A percentile compares a stretch with the other conserved stretches of the same genome.
phyloP scores from a whole-genome alignment of 192 early-diverging fungal species.

The Entomortierella chlamydospora region DNA sequence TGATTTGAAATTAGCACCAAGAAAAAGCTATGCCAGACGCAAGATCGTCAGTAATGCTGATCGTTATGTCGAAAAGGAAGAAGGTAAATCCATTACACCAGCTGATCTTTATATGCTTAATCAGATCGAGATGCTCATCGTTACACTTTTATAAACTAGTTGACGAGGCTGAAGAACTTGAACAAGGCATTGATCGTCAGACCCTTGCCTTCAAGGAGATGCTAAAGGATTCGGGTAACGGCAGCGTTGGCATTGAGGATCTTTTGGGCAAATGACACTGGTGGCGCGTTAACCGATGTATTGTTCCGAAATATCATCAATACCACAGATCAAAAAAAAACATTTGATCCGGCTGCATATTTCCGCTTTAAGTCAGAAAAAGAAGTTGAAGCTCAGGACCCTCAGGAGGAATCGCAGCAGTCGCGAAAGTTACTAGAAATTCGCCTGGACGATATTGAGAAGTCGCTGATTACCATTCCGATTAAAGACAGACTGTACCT shows the following conservation, averaged over 20 bases:
- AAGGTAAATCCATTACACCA: slow-evolving; percentile 15
- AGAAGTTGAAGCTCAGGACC: slow-evolving; percentile 37
- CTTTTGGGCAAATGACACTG: no score
- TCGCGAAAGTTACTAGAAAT: slow-evolving; percentile 41
- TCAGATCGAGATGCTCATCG: background rate
- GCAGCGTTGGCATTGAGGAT: no score
- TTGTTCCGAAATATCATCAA: background rate
- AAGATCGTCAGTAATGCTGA: slow-evolving; percentile 49
- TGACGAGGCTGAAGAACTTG: slow-evolving; percentile 43
- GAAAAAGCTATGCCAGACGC: slow-evolving; percentile 43
- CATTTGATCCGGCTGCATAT: slow-evolving; percentile 52
- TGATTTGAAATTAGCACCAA: slow-evolving; percentile 23
- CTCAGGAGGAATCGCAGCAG: slow-evolving; percentile 42
- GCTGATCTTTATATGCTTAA: background rate
- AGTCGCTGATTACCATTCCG: slow-evolving; percentile 28
- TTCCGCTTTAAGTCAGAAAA: slow-evolving; percentile 53
- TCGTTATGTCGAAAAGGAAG: slow-evolving; percentile 29
- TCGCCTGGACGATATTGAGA: slow-evolving; percentile 33
- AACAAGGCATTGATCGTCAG: slow-evolving; percentile 51
- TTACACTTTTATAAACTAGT: slow-evolving; percentile 19
- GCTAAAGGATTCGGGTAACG: slow-evolving; percentile 33
- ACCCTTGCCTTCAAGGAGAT: slow-evolving; percentile 46
- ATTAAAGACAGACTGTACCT: slow-evolving; percentile 44
- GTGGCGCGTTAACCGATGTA: background rate
- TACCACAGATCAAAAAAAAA: slow-evolving; percentile 42